phyloP scores from a whole-genome alignment of 768 basidiomycete genomes.

The Rhizopogon vesiculosus region DNA sequence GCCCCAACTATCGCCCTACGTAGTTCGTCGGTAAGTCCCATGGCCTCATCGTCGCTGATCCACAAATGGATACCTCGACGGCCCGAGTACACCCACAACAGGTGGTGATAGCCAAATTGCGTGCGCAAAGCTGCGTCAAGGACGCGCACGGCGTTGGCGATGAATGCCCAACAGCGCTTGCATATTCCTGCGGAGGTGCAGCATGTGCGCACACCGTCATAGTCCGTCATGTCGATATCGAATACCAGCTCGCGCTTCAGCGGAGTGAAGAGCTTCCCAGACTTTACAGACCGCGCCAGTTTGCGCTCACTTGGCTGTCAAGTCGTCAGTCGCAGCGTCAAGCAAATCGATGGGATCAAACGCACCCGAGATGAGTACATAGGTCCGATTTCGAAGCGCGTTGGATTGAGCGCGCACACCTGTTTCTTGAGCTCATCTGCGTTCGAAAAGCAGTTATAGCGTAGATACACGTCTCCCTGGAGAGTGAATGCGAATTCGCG shows the following conservation, averaged over 20 bases:
- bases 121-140: conserved; percentile 75
- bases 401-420: conserved; percentile 78
- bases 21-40: conserved; percentile 89
- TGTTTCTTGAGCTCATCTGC: conserved; percentile 91
- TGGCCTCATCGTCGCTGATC: conserved; percentile 87
- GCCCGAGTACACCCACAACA: conserved; percentile 98
- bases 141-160: conserved; percentile 86
- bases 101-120: conserved; percentile 86
- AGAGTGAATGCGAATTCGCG: conserved; percentile 97
- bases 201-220: conserved; percentile 92
- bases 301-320: conserved; percentile 85
- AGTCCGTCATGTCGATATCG: conserved; percentile 99
- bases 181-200: conserved; percentile 92
- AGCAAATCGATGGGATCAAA: conserved; percentile 9
- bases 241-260: conserved; percentile 90
- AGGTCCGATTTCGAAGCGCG: conserved; percentile 96
- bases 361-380: conserved; percentile 83
- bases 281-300: conserved; percentile 53
- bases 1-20: conserved; percentile 83
- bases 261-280: conserved; percentile 50
- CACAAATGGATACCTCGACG: conserved; percentile 98
- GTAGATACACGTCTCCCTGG: conserved; percentile 84
- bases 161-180: conserved; percentile 91
- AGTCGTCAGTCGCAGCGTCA: background rate
- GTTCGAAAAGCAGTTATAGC: conserved; percentile 87